Evolutionary conservation across 225 moss, liverwort and hornwort genomes (phyloP), one percentile per base, ranked within the genome.

Genomic region (Polytrichum formosum): DNA sequence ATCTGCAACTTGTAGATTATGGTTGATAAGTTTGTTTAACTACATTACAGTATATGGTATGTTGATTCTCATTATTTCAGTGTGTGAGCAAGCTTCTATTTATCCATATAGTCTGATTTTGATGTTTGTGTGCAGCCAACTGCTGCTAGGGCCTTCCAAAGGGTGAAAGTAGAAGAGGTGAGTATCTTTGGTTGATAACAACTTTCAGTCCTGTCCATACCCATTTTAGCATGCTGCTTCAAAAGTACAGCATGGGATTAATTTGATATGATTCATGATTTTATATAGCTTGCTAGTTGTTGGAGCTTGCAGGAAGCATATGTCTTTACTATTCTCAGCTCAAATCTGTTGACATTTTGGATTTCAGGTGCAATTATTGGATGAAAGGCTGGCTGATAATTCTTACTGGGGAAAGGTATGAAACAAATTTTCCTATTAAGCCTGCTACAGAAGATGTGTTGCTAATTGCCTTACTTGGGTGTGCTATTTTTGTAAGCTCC

Each of bases 381-480:
- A 97, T 78, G 82, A 87, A 4, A 94, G 94, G 77, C 76, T 97
- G 62, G 89, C 82, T 72, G 92, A 97, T 76, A 97, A 97, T 63
- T 94, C 94, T 1, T 97, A 97, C 46, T 97, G 97, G 97, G 92
- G 74, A n/a, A 97, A 97, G 93, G 96, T 97, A 67, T 64, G 26
- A 73, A 23, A 16, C 21, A 5, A 6, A 5, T 62, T 8, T 31
- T 19, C 68, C 9, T n/a, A 22, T n/a, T 5, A 25, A 18, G 28
- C 23, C 18, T 56, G 5, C 4, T 29, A 17, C 55, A 6, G 26
- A 68, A 31, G 6, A 23, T 28, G 26, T 67, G 20, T 20, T 69
- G 59, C 6, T 66, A 18, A 28, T 22, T 56, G 56, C 18, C 18
- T 18, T 20, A 20, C 56, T n/a, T 58, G 58, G 58, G 20, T 31